Evolutionary conservation across 2,329 filamentous ascomycete species (phyloP).

Genomic region (Xylaria sp.): DNA sequence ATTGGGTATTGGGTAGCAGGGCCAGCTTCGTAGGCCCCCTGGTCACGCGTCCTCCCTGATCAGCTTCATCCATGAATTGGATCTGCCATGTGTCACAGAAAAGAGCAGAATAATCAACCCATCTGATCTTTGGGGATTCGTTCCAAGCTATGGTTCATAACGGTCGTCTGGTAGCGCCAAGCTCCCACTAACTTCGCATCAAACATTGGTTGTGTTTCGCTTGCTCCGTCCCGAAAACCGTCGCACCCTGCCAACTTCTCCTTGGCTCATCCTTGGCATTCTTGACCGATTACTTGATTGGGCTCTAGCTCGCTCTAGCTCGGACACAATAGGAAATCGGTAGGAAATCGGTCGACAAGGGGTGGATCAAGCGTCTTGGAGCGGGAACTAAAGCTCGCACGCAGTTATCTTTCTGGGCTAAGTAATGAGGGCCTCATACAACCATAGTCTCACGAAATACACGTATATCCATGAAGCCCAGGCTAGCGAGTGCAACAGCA

Average conservation of each 20-base stretch:
- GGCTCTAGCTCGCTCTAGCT: slow-evolving; percentile 42
- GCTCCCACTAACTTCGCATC: slow-evolving; percentile 34
- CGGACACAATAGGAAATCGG: slow-evolving; percentile 41
- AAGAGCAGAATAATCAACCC: slow-evolving; percentile 23
- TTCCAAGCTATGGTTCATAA: slow-evolving; percentile 37
- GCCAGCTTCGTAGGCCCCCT: slow-evolving; percentile 11
- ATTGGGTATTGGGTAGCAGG: slow-evolving; percentile 15
- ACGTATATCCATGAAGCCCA: slow-evolving; percentile 29
- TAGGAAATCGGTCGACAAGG: slow-evolving; percentile 43
- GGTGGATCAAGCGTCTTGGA: slow-evolving; percentile 45
- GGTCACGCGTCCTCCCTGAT: slow-evolving; percentile 10
- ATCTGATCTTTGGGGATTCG: slow-evolving; percentile 22
- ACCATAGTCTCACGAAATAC: slow-evolving; percentile 25
- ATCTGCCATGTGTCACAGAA: slow-evolving; percentile 14
- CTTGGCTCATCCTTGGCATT: slow-evolving; percentile 48
- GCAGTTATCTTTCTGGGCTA: slow-evolving; percentile 11
- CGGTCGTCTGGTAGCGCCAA: slow-evolving; percentile 41
- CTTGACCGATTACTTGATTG: slow-evolving; percentile 30
- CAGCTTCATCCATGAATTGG: slow-evolving; percentile 23
- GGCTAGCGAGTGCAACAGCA: slow-evolving; percentile 33
- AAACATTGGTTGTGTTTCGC: slow-evolving; percentile 28
- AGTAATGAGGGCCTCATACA: not conserved
- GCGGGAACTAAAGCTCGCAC: slow-evolving; percentile 39
- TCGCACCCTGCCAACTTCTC: slow-evolving; percentile 37
- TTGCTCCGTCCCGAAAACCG: slow-evolving; percentile 46